Percentiles rank a stretch among this genome's conserved stretches.
These are phyloP conservation scores for Pouteria campechiana DNA, from an alignment of 179 eudicot species.

Conservation along the genomic window DNA sequence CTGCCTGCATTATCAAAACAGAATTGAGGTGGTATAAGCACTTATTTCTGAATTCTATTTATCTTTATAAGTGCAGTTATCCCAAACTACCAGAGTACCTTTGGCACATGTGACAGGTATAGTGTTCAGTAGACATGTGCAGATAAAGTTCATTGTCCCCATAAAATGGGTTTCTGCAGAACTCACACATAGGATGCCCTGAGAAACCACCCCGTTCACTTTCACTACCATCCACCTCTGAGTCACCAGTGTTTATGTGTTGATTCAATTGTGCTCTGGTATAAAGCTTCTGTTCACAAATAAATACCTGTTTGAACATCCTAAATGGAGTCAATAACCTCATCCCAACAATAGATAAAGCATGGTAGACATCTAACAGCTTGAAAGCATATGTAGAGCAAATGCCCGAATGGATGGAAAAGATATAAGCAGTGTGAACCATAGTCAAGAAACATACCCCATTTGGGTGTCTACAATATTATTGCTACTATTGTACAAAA, in stretches of 20 bases:
- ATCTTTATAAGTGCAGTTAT: too few species aligned
- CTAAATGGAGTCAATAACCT: neutral
- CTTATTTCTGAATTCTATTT: too few species aligned
- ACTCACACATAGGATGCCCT: constrained; percentile 94
- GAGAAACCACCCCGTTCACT: constrained; percentile 92
- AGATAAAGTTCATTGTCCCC: constrained; percentile 90
- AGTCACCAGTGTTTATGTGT: constrained; percentile 80
- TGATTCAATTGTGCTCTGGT: constrained; percentile 74
- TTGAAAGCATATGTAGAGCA: too few species aligned
- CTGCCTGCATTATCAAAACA: constrained; percentile 37
- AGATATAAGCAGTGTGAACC: too few species aligned
- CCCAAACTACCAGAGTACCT: constrained; percentile 35
- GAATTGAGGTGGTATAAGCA: too few species aligned
- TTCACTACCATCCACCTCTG: constrained; percentile 93
- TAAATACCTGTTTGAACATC: constrained; percentile 62
- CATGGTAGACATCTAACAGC: too few species aligned
- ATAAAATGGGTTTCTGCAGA: constrained; percentile 72
- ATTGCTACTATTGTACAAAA: too few species aligned
- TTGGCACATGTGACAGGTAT: constrained; percentile 83
- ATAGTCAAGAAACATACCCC: too few species aligned
- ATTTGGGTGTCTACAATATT: too few species aligned
- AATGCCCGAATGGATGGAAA: too few species aligned
- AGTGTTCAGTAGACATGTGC: constrained; percentile 88
- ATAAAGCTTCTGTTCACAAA: constrained; percentile 92
- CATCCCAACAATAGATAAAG: constrained; percentile 2